phyloP scores from a whole-genome alignment of 176 grass and related monocot species.

The Echinochloa phyllopogon region DNA sequence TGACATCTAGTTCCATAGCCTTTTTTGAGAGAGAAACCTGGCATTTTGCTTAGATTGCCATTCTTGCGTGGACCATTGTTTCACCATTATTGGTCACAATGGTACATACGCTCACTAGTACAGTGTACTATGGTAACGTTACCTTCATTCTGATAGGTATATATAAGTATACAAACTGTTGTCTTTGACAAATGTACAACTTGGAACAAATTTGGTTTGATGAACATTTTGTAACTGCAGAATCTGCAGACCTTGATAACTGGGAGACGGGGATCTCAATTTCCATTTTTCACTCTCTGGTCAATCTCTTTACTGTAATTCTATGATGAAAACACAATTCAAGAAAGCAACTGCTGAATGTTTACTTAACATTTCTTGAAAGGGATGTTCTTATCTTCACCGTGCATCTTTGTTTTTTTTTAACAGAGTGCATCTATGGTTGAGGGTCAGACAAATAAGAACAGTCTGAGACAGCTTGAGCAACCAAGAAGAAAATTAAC shows the following conservation, averaged over 20 bases:
- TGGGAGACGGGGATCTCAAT: neutral
- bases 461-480: neutral
- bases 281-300: neutral
- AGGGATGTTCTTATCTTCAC: neutral
- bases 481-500: neutral
- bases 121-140: neutral
- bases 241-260: neutral
- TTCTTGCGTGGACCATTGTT: conserved; percentile 21
- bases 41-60: conserved; percentile 19
- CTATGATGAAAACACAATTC: neutral
- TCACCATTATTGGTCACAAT: neutral
- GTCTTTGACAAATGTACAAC: neutral
- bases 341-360: neutral
- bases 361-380: neutral
- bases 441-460: neutral
- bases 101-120: neutral
- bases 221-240: neutral
- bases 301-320: neutral
- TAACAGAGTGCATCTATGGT: neutral
- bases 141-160: conserved; percentile 14
- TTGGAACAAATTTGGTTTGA: neutral
- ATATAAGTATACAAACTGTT: neutral
- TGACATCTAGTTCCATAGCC: neutral
- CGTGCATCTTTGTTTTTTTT: neutral
- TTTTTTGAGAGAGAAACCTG: neutral